Evolutionary conservation across 306 rosid species (phyloP), one percentile per base, ranked within the genome.

Genomic region (Chamaecrista fasciculata): DNA sequence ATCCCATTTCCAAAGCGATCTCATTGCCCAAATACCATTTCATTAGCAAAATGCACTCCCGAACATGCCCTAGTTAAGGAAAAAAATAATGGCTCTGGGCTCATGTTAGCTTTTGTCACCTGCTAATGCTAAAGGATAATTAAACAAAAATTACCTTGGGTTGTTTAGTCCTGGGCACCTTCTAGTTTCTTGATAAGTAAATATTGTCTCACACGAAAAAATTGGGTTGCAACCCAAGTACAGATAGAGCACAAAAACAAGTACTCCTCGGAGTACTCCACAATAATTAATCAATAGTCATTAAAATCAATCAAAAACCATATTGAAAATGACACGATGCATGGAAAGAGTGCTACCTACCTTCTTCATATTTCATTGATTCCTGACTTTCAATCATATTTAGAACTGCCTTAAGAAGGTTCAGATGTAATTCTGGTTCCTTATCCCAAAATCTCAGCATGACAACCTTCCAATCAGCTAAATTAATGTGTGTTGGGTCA

Each of bases 351-450:
- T 37, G 37, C 39, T 11, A 66, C 59, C 59, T 66, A 86, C 92
- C 96, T 72, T 57, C 81, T 62, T 67, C 81, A 66, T 62, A 72
- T 37, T 83, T 78, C 64, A 65, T 69, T 57, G 69, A 79, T 74
- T 78, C 85, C 71, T 1, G 84, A 62, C 78, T 72, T 77, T 89
- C 87, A 56, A 91, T 81, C 89, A 64, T 84, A 79, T 81, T 80
- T 18, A 91, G 92, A 66, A 87, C 85, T 70, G 82, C 75, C 72
- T 72, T 72, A n/a, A 95, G 91, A 76, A 95, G 97, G 46, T 84
- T 77, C 73, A 84, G 67, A 65, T 71, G 79, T 61, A 95, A 81
- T 63, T 95, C 97, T 21, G 99, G 97, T 63, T 89, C 92, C 85
- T 87, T 89, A 33, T 78, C 79, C 40, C 85, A 70, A 67, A 89